phyloP scores from a whole-genome alignment of 1,284 basidiomycete genomes.

The Cryptococcus maquisensis region DNA sequence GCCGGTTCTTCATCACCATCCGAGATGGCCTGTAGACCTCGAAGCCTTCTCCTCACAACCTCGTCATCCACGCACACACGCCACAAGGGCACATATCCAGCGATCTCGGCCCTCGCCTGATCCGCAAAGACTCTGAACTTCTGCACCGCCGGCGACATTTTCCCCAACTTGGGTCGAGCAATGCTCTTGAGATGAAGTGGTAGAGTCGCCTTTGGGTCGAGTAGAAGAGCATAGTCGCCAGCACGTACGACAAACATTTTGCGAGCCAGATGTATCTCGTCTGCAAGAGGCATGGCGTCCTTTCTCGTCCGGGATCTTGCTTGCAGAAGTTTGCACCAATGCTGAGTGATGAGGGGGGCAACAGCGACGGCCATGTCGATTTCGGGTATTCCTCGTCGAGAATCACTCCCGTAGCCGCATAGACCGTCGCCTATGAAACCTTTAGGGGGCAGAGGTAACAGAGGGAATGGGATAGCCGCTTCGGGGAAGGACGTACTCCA shows the following conservation, averaged over 20 bases:
- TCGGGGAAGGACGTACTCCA: conserved; percentile 20
- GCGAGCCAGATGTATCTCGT: conserved; percentile 22
- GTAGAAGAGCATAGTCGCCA: background rate
- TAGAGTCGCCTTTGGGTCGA: background rate
- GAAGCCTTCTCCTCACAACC: too few relatives aligned
- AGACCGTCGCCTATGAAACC: conserved; percentile 27
- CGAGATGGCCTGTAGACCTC: too few relatives aligned
- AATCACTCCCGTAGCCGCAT: conserved; percentile 17
- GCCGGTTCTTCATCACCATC: too few relatives aligned
- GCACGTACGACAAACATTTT: conserved; percentile 21
- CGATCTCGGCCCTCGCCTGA: background rate
- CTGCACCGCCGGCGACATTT: background rate
- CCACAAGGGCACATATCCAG: conserved; percentile 1
- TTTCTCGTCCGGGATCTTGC: conserved; percentile 14
- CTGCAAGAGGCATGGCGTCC: conserved; percentile 15
- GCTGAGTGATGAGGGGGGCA: conserved; percentile 17
- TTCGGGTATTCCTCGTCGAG: conserved; percentile 28
- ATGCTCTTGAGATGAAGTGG: background rate
- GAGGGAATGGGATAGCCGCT: conserved; percentile 16
- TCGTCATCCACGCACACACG: background rate
- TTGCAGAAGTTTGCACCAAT: conserved; percentile 25
- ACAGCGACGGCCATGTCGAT: conserved; percentile 20
- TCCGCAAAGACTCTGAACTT: conserved; percentile 4
- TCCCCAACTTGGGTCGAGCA: background rate
- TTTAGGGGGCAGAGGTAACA: conserved; percentile 15